These are phyloP conservation scores for Populus simonii DNA, from an alignment of 345 rosid species.

Conservation along the genomic window DNA sequence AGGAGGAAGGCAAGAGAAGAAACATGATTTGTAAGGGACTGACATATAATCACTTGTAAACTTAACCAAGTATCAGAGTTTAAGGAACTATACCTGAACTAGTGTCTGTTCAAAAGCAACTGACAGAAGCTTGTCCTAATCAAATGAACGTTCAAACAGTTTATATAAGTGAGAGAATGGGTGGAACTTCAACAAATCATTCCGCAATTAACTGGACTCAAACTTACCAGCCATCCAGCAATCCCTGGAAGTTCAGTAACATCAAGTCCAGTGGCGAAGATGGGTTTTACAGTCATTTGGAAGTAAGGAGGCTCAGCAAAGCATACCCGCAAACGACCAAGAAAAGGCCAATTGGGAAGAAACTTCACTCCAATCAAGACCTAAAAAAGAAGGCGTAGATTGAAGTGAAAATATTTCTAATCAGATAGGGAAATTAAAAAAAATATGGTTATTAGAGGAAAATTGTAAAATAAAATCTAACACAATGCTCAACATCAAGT, in stretches of 20 bases:
- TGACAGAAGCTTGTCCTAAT: slow-evolving; percentile 86
- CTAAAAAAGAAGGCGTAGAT: slow-evolving; percentile 25
- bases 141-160: slow-evolving; percentile 15
- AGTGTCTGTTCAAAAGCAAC: slow-evolving; percentile 82
- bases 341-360: slow-evolving; percentile 78
- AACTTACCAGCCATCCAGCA: slow-evolving; percentile 98
- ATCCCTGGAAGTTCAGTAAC: slow-evolving; percentile 88
- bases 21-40: not conserved
- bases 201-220: not conserved
- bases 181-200: slow-evolving; percentile 7
- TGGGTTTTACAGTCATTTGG: slow-evolving; percentile 88
- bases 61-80: not conserved
- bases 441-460: not conserved
- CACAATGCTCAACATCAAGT: no score
- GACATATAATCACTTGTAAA: not conserved
- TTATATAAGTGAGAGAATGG: not conserved
- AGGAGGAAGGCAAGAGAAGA: not conserved
- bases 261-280: slow-evolving; percentile 71
- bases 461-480: no score
- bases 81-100: slow-evolving; percentile 27
- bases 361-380: slow-evolving; percentile 89
- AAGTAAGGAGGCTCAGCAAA: slow-evolving; percentile 95
- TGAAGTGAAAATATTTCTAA: not conserved
- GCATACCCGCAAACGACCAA: slow-evolving; percentile 84
- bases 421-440: not conserved